Evolutionary conservation across 2,329 filamentous ascomycete genomes (phyloP).

Genomic region (Didymella pomorum): DNA sequence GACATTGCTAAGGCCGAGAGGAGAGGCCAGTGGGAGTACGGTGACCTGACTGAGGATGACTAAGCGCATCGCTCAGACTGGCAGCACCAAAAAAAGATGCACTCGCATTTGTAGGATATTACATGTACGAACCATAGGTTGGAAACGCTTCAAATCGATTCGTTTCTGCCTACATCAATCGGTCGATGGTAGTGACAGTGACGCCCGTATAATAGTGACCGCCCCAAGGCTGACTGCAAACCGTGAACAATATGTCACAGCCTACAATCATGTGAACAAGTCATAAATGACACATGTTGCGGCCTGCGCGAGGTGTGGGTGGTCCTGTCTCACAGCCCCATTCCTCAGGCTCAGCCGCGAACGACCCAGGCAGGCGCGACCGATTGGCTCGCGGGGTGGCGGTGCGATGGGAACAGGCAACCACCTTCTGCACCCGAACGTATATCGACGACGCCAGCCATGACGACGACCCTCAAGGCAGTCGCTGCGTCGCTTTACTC

Average conservation of each 20-base stretch:
- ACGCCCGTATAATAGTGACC: background rate
- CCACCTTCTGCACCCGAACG: slow-evolving; percentile 18
- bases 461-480: slow-evolving; percentile 34
- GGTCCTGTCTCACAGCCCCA: slow-evolving; percentile 18
- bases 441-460: slow-evolving; percentile 22
- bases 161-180: slow-evolving; percentile 2
- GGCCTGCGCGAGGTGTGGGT: slow-evolving; percentile 7
- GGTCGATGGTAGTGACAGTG: background rate
- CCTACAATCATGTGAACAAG: slow-evolving; percentile 9
- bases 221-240: slow-evolving; percentile 1
- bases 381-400: slow-evolving; percentile 17
- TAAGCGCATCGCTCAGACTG: slow-evolving; percentile 21
- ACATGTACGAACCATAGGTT: slow-evolving; percentile 15
- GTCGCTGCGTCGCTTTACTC: slow-evolving; percentile 40
- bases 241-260: slow-evolving; percentile 2
- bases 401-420: slow-evolving; percentile 19
- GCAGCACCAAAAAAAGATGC: slow-evolving; percentile 5
- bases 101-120: slow-evolving; percentile 17
- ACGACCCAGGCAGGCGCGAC: slow-evolving; percentile 9
- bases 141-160: slow-evolving; percentile 9
- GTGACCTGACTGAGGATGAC: slow-evolving; percentile 79
- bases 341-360: slow-evolving; percentile 14
- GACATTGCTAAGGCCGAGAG: slow-evolving; percentile 79
- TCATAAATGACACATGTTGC: slow-evolving; percentile 9
- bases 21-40: slow-evolving; percentile 97